These are phyloP conservation scores for Austropuccinia psidii DNA, from an alignment of 1,284 basidiomycete genomes.

Conservation along the genomic window DNA sequence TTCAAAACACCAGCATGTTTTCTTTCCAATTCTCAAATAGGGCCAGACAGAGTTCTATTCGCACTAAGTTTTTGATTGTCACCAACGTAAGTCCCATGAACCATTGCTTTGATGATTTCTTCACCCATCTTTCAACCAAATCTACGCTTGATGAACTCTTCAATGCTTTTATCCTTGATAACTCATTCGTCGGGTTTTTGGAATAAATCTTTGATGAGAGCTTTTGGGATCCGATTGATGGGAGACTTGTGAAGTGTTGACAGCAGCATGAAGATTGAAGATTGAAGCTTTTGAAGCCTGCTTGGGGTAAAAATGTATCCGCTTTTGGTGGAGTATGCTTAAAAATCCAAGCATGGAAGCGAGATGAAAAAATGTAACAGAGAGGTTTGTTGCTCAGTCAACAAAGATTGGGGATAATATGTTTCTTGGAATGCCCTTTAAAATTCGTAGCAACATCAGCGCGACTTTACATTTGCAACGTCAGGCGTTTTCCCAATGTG, in stretches of 20 bases:
- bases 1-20: conserved; percentile 63
- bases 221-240: conserved; percentile 39
- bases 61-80: conserved; percentile 69
- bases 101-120: conserved; percentile 69
- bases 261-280: conserved; percentile 46
- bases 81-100: conserved; percentile 88
- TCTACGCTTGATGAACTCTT: conserved; percentile 66
- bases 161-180: conserved; percentile 66
- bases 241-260: conserved; percentile 46
- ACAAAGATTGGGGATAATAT: too few species aligned
- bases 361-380: too few species aligned
- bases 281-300: conserved; percentile 52
- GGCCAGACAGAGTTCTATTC: conserved; percentile 62
- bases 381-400: too few species aligned
- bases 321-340: conserved; percentile 66
- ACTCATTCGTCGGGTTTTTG: conserved; percentile 50
- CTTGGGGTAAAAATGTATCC: conserved; percentile 64
- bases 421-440: too few species aligned
- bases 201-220: conserved; percentile 40
- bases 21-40: conserved; percentile 62
- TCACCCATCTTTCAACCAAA: conserved; percentile 67
- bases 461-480: too few species aligned
- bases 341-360: too few species aligned
- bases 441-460: too few species aligned
- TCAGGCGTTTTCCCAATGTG: too few species aligned